Base-by-base conservation (phyloP, 805 yeast species). In the Cyberlindnera veronae region DNA sequence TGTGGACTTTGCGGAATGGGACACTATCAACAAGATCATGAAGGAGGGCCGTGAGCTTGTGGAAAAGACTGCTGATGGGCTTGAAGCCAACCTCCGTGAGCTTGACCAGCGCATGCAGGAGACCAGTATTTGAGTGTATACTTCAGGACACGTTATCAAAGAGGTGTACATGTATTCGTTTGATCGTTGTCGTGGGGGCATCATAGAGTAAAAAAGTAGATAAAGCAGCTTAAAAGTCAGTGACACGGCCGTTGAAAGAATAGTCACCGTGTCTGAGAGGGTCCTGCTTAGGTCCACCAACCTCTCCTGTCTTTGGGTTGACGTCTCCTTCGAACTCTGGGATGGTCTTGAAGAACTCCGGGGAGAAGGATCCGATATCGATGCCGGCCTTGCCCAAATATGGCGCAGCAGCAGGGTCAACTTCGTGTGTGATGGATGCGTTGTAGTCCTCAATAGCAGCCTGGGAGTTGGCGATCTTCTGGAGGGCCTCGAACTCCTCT, bases 271-370 rank as follows among this genome's bases (percentile, higher is more conserved):
- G 91, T 54, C 80, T 78, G 48, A 88, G 71, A 1, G 99, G 99
- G 57, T 93, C 97, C 62, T 93, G 98, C 57, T 93, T 93, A 19
- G 99, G 99, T 0, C 99, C 99, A 34, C 96, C 96, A 17, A 83
- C 71, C 64, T 93, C 99, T 3, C 99, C 99, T 1, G 99, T 93
- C 42, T 69, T 74, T 0, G 99, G 99, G 58, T 93, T 93, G 14
- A 73, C 79, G 46, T 89, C 90, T 2, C 99, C 99, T 63, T 90
- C 96, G 58, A 93, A 93, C 57, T 93, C 99, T 2, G 96, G 95
- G 39, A 89, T 81, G 4, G 89, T 81, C 61, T 83, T 79, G 60
- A 84, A 72, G 49, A 71, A 77, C 41, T 77, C 85, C 2, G 90
- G 84, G 2, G 83, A 79, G 51, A 81, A 76, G 5, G 70, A 66